Conservation (phyloP, 768 basidiomycete genomes). For the Amanita brunnescens region DNA sequence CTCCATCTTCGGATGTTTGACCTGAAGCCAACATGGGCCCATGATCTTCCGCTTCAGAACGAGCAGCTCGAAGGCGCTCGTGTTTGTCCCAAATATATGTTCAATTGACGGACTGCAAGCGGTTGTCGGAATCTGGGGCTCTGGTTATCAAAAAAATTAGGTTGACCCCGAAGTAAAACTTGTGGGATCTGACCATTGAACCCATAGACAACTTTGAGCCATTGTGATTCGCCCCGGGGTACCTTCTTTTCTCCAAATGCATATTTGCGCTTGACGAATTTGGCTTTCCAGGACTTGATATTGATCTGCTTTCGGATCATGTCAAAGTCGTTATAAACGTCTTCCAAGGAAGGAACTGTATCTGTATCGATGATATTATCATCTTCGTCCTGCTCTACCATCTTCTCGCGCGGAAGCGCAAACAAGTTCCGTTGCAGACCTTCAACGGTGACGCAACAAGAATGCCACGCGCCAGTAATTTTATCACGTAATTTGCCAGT, state of each 20-base stretch:
- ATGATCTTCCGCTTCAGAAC: constrained; percentile 96
- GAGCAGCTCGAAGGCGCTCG: constrained; percentile 86
- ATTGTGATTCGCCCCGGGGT: constrained; percentile 69
- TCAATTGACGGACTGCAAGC: constrained; percentile 78
- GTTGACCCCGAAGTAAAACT: background rate
- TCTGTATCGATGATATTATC: constrained; percentile 67
- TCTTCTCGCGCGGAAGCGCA: constrained; percentile 68
- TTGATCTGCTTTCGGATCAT: constrained; percentile 60
- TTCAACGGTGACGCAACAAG: constrained; percentile 80
- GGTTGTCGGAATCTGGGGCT: constrained; percentile 64
- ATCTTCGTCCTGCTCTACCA: constrained; percentile 47
- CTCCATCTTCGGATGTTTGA: constrained; percentile 69
- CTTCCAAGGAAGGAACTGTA: constrained; percentile 54
- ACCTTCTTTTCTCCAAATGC: constrained; percentile 84
- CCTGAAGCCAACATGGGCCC: constrained; percentile 95
- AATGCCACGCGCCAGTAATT: constrained; percentile 57
- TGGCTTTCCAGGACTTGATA: constrained; percentile 71
- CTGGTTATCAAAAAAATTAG: constrained; percentile 25
- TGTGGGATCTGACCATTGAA: constrained; percentile 59
- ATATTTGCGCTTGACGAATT: constrained; percentile 84
- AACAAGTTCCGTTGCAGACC: constrained; percentile 87
- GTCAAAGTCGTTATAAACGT: constrained; percentile 82
- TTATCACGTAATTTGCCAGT: constrained; percentile 89
- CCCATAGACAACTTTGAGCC: constrained; percentile 91
- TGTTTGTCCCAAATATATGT: constrained; percentile 85